These are phyloP conservation scores for Hypoxylon trugodes DNA, from an alignment of 495 filamentous ascomycete species.

Conservation along the genomic window DNA sequence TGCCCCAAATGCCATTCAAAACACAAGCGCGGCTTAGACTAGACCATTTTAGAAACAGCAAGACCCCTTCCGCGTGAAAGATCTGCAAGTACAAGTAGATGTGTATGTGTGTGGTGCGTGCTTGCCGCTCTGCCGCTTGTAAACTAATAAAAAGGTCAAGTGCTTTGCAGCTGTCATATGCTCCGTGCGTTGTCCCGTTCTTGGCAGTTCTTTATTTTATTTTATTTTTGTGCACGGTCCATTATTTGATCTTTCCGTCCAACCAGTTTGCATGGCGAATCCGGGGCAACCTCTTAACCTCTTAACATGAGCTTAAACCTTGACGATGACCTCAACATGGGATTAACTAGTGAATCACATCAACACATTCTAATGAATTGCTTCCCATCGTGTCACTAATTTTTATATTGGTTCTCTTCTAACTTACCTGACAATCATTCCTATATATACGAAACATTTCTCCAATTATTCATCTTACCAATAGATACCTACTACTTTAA, in stretches of 20 bases:
- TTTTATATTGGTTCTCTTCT: neutral
- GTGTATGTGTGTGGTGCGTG: no score
- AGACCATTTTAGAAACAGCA: conserved; percentile 29
- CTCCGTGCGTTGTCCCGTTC: conserved; percentile 22
- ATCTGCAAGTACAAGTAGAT: no score
- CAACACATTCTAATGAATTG: neutral
- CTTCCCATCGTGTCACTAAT: neutral
- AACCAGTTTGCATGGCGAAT: conserved; percentile 10
- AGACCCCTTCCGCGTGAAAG: conserved; percentile 29
- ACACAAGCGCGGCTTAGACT: conserved; percentile 26
- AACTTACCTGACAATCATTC: no score
- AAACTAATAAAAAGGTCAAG: conserved; percentile 10
- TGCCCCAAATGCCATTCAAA: no score
- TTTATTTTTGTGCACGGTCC: no score
- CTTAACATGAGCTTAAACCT: conserved; percentile 7
- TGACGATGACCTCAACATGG: conserved; percentile 26
- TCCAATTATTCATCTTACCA: no score
- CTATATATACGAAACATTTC: no score
- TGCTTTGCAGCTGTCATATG: conserved; percentile 30
- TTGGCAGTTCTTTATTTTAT: no score
- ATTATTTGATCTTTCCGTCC: conserved; percentile 8
- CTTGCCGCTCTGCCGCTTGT: conserved; percentile 11
- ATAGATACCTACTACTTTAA: no score
- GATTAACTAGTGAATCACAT: neutral
- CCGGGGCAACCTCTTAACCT: conserved; percentile 29